These are phyloP conservation scores for Chlamydomonas sp. DNA, from an alignment of 139 green algal genomes.

Conservation along the genomic window DNA sequence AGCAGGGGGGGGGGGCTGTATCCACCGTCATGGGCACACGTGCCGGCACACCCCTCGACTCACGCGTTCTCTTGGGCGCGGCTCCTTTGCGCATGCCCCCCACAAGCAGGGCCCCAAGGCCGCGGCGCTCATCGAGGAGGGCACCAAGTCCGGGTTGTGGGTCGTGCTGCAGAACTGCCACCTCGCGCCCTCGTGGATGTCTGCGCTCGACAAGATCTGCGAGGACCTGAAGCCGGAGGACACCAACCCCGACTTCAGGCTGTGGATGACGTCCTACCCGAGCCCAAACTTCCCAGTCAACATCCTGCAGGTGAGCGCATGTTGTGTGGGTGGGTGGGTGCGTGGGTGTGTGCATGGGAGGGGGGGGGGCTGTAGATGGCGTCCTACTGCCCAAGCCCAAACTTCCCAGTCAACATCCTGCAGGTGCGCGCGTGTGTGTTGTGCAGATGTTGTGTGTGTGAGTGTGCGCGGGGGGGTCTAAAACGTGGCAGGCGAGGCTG, in stretches of 20 bases:
- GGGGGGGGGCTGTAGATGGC: slow-evolving; percentile 69
- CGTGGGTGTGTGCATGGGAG: too few species aligned
- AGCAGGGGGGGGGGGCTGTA: too few species aligned
- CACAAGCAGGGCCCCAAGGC: slow-evolving; percentile 72
- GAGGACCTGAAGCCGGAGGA: slow-evolving; percentile 56
- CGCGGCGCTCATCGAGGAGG: slow-evolving; percentile 59
- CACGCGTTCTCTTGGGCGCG: too few species aligned
- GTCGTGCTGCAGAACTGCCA: slow-evolving; percentile 69
- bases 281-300: slow-evolving; percentile 59
- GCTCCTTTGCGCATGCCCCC: too few species aligned
- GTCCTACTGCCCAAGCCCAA: slow-evolving; percentile 49
- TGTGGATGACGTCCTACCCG: slow-evolving; percentile 66
- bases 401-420: slow-evolving; percentile 64
- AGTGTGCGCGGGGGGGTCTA: too few species aligned
- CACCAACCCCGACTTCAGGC: slow-evolving; percentile 53
- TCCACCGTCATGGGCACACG: too few species aligned
- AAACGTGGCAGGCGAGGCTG: too few species aligned
- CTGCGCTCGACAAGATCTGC: slow-evolving; percentile 59
- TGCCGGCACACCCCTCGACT: too few species aligned
- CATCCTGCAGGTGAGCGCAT: slow-evolving; percentile 69
- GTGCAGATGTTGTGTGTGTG: too few species aligned
- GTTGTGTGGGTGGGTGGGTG: too few species aligned
- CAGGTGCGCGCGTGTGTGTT: too few species aligned
- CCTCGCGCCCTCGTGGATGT: slow-evolving; percentile 65
- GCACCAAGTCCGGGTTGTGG: slow-evolving; percentile 36